Evolutionary conservation across 345 rosid genomes (phyloP).

Genomic region (Corchorus capsularis): DNA sequence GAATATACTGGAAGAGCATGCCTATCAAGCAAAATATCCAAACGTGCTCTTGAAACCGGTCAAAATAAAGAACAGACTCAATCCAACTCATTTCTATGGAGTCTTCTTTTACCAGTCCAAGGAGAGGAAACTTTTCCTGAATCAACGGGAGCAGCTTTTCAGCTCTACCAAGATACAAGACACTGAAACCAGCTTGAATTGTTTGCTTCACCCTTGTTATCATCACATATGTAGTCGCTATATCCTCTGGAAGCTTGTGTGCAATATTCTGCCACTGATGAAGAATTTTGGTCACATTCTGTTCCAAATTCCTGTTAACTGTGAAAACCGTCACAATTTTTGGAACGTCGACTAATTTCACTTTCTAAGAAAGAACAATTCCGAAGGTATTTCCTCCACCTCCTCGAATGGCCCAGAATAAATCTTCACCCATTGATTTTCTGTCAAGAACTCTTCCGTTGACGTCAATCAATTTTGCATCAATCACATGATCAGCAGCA

Average conservation of each 20-base stretch:
- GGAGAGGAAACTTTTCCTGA: neutral
- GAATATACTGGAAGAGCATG: too few species aligned
- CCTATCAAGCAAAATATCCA: neutral
- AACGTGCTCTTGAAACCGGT: neutral
- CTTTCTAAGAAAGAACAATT: neutral
- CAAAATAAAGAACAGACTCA: neutral
- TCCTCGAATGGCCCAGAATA: conserved; percentile 7
- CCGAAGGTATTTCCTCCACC: neutral
- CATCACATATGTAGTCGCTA: neutral
- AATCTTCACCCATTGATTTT: conserved; percentile 1
- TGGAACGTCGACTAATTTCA: neutral
- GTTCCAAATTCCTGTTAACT: neutral
- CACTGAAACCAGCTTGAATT: neutral
- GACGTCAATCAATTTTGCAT: neutral
- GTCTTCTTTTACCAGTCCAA: neutral
- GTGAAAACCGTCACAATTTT: neutral
- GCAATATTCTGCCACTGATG: neutral
- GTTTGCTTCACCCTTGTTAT: neutral
- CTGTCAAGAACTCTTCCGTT: neutral
- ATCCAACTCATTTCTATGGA: conserved; percentile 2
- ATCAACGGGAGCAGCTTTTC: neutral
- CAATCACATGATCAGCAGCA: neutral
- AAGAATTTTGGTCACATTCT: neutral
- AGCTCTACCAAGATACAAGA: neutral
- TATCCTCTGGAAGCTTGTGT: neutral